These are phyloP conservation scores for Ganoderma meredithae DNA, from an alignment of 1,284 basidiomycete genomes.

Conservation along the genomic window DNA sequence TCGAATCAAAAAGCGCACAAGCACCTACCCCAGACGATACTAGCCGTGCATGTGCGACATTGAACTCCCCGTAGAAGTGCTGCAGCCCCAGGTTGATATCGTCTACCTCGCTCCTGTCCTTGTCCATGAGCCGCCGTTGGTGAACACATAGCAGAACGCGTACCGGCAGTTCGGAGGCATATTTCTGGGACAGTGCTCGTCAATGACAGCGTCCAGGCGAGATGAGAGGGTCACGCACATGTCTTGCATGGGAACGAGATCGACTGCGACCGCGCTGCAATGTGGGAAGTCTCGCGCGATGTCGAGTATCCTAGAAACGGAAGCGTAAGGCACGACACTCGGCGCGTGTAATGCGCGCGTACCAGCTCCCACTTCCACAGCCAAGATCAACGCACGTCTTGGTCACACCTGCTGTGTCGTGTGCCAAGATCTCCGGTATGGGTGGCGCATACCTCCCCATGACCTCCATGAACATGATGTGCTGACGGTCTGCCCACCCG, in stretches of 20 bases:
- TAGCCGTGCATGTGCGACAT: constrained; percentile 75
- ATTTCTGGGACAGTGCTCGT: constrained; percentile 44
- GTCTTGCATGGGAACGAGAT: constrained; percentile 79
- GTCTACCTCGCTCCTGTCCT: constrained; percentile 75
- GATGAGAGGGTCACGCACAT: constrained; percentile 50
- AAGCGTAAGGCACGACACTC: constrained; percentile 12
- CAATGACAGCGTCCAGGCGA: constrained; percentile 8
- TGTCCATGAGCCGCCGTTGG: constrained; percentile 13
- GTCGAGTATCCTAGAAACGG: constrained; percentile 69
- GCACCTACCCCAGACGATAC: constrained; percentile 72
- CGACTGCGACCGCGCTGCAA: constrained; percentile 73
- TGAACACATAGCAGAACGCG: constrained; percentile 30
- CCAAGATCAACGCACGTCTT: constrained; percentile 79
- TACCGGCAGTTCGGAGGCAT: constrained; percentile 78
- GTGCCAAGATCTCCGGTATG: constrained; percentile 61
- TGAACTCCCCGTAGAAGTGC: constrained; percentile 79
- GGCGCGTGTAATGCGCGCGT: constrained; percentile 34
- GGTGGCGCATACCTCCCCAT: constrained; percentile 72
- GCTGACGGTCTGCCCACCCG: constrained; percentile 62
- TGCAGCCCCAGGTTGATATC: constrained; percentile 84
- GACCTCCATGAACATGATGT: constrained; percentile 65
- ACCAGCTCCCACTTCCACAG: constrained; percentile 82
- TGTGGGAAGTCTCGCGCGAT: constrained; percentile 75
- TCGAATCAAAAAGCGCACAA: constrained; percentile 12
- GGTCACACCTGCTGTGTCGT: constrained; percentile 60